Base-by-base conservation (phyloP, 2,329 filamentous ascomycete genomes). In the Neopestalotiopsis rosae region DNA sequence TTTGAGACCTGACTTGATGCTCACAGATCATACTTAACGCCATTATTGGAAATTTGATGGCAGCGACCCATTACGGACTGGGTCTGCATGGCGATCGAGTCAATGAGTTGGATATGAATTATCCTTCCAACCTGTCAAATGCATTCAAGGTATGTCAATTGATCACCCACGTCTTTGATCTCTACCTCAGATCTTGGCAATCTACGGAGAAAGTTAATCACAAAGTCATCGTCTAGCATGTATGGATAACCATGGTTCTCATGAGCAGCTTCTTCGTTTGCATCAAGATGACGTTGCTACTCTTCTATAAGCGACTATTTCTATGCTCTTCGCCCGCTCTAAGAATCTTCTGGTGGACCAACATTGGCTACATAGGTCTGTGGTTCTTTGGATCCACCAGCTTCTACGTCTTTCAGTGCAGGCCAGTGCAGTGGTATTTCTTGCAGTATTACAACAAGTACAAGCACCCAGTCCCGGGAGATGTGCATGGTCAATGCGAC, bases 171-270 rank as follows among this genome's bases (percentile, higher is more conserved):
- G 6, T 10, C 45, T 52, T 52, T 10, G 13, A n/a, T 49, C 5
- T 49, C 6, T 45, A 17, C 42, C 12, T n/a, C 14, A 49, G n/a
- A 5, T 49, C 7, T 3, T 6, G 9, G n/a, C 56, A 30, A 30
- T 30, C 13, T 9, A 5, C 5, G 28, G 56, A 2, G 12, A 10
- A 52, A 20, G 17, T 12, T 61, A 6, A 49, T 17, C 12, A 12
- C 24, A 67, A 2, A 1, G 13, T 20, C 12, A 24, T 13, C 7
- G 45, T 61, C 68, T 72, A 76, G 74, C 73, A 76, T 70, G 61
- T 76, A 24, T 76, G 74, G 74, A 73, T 76, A 9, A 76, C 72
- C 24, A 75, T 75, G 74, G 73, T 76, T 17, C 65, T 75, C n/a
- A 76, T 76, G 74, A 69, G 66, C 32, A 68, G 71, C 38, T 76